Percentiles rank a stretch among this genome's conserved stretches.
These are phyloP conservation scores for Emmonsia crescens DNA, from an alignment of 2,329 filamentous ascomycete genomes.

Conservation along the genomic window DNA sequence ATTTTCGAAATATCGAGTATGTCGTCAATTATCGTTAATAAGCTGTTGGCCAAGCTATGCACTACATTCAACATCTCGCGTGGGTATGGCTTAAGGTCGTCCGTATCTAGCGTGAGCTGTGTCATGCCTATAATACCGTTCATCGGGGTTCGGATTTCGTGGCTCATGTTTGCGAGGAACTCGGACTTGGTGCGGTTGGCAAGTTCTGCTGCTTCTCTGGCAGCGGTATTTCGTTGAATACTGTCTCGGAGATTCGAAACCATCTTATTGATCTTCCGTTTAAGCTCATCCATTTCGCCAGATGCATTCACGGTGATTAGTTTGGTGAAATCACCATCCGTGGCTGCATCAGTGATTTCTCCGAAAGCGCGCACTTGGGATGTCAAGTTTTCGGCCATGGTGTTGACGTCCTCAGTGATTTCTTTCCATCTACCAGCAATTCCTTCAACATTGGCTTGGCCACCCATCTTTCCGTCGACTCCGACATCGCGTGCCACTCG, in stretches of 20 bases:
- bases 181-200: slow-evolving; percentile 98
- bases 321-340: slow-evolving; percentile 94
- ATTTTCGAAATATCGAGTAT: slow-evolving; percentile 63
- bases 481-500: slow-evolving; percentile 92
- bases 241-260: slow-evolving; percentile 89
- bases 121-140: slow-evolving; percentile 99
- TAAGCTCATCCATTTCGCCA: slow-evolving; percentile 97
- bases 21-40: slow-evolving; percentile 90
- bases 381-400: slow-evolving; percentile 77
- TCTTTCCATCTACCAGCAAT: slow-evolving; percentile 95
- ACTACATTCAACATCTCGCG: slow-evolving; percentile 98
- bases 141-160: slow-evolving; percentile 95
- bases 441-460: slow-evolving; percentile 86
- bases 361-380: slow-evolving; percentile 96
- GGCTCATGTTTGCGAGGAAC: slow-evolving; percentile 97
- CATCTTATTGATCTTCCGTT: slow-evolving; percentile 99
- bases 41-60: slow-evolving; percentile 88
- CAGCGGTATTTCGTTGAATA: slow-evolving; percentile 92
- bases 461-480: slow-evolving; percentile 96
- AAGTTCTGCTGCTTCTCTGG: slow-evolving; percentile 87
- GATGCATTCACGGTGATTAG: slow-evolving; percentile 94
- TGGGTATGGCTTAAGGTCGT: slow-evolving; percentile 88
- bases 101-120: slow-evolving; percentile 86
- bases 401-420: slow-evolving; percentile 94
- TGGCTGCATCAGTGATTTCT: slow-evolving; percentile 95